Conservation (phyloP, 2,329 filamentous ascomycete species). For the Epichloe glyceriae region DNA sequence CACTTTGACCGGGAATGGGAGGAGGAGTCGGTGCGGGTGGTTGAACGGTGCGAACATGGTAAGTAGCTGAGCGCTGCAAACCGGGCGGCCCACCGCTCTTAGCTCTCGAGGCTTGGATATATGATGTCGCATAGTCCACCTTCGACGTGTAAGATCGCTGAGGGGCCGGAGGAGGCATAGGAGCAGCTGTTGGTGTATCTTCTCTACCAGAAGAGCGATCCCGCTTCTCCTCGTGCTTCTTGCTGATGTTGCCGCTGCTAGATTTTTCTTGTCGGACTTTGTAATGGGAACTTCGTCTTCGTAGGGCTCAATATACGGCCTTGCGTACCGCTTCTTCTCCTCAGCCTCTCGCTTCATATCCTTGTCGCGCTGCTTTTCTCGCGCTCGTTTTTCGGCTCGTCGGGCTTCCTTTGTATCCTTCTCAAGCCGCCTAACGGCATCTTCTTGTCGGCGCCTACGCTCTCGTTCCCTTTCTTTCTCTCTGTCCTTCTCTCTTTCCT, state of each 20-base stretch:
- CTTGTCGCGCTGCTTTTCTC: constrained; percentile 25
- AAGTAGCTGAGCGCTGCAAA: constrained; percentile 12
- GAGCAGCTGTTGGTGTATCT: constrained; percentile 13
- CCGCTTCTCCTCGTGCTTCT: constrained; percentile 25
- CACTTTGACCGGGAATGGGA: constrained; percentile 14
- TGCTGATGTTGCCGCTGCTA: constrained; percentile 19
- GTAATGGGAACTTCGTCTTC: constrained; percentile 17
- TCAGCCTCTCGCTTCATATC: constrained; percentile 24
- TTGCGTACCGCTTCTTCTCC: constrained; percentile 23
- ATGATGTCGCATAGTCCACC: constrained; percentile 13
- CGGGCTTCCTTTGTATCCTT: constrained; percentile 22
- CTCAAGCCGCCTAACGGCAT: constrained; percentile 16
- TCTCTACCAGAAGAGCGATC: constrained; percentile 22
- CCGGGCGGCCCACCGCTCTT: constrained; percentile 10
- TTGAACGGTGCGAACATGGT: constrained; percentile 12
- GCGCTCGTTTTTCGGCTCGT: constrained; percentile 21
- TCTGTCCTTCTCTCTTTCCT: constrained; percentile 1
- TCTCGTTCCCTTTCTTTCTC: constrained; percentile 10
- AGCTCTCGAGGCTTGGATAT: constrained; percentile 21
- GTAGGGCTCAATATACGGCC: constrained; percentile 22
- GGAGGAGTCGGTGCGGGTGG: constrained; percentile 25
- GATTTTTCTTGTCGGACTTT: constrained; percentile 26
- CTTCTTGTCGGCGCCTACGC: constrained; percentile 12
- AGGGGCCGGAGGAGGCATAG: constrained; percentile 12
- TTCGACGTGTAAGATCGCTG: constrained; percentile 12